phyloP scores from a whole-genome alignment of 2,329 filamentous ascomycete genomes.

The Chalara sp. region DNA sequence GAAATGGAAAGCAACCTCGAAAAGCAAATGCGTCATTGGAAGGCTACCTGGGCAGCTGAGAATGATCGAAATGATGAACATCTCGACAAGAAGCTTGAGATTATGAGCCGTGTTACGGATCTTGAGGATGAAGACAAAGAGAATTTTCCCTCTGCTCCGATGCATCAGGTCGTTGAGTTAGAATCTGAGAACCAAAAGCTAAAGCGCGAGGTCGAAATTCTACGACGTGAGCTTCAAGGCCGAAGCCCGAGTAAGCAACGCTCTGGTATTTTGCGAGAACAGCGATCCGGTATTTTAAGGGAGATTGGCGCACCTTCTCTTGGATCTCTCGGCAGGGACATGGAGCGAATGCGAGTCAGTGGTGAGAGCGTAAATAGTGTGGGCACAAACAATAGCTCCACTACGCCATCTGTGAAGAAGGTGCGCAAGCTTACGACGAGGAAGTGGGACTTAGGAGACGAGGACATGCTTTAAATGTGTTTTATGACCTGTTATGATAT shows the following conservation, averaged over 20 bases:
- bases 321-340: slow-evolving; percentile 1
- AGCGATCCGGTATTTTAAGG: background rate
- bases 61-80: slow-evolving; percentile 76
- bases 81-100: slow-evolving; percentile 80
- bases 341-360: slow-evolving; percentile 10
- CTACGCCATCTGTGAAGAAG: slow-evolving; percentile 19
- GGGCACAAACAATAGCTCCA: background rate
- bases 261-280: background rate
- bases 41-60: slow-evolving; percentile 70
- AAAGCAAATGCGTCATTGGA: slow-evolving; percentile 74
- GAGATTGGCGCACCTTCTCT: background rate
- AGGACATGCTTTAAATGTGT: slow-evolving; percentile 12
- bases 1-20: slow-evolving; percentile 79
- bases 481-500: background rate
- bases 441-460: slow-evolving; percentile 25
- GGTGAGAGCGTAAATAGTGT: background rate
- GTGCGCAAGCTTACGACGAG: slow-evolving; percentile 21
- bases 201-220: slow-evolving; percentile 53
- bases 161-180: slow-evolving; percentile 45
- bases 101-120: slow-evolving; percentile 49
- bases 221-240: slow-evolving; percentile 56
- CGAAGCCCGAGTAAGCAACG: slow-evolving; percentile 35
- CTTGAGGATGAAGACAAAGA: slow-evolving; percentile 49
- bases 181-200: slow-evolving; percentile 67
- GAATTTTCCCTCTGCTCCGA: slow-evolving; percentile 38